Evolutionary conservation across 140 eudicot genomes (phyloP).

Genomic region (Bidens hawaiensis): DNA sequence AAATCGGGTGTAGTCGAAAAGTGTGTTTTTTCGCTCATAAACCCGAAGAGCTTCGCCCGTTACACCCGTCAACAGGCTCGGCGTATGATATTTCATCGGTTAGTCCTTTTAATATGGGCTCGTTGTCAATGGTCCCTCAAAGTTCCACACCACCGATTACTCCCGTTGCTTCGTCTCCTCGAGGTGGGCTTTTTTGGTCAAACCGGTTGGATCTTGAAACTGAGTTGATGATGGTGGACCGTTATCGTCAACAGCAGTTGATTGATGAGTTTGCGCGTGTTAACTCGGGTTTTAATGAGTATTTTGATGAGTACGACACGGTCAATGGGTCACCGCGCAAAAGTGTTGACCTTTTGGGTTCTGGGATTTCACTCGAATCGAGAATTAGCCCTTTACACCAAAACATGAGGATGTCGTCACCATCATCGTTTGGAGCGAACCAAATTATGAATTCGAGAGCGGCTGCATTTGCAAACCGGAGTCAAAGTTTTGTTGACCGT

Average conservation of each 20-base stretch:
- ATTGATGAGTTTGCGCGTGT: slow-evolving; percentile 36
- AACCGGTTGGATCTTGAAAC: slow-evolving; percentile 51
- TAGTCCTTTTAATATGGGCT: slow-evolving; percentile 57
- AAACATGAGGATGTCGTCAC: slow-evolving; percentile 46
- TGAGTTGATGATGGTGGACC: slow-evolving; percentile 40
- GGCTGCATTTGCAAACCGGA: slow-evolving; percentile 65
- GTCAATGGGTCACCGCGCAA: slow-evolving; percentile 25
- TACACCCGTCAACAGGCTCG: slow-evolving; percentile 79
- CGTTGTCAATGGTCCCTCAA: slow-evolving; percentile 49
- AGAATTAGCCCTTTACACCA: slow-evolving; percentile 43
- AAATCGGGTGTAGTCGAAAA: slow-evolving; percentile 51
- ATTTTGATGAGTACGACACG: slow-evolving; percentile 30
- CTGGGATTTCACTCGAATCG: slow-evolving; percentile 38
- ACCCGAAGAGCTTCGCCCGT: slow-evolving; percentile 74
- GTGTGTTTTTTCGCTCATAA: slow-evolving; percentile 92
- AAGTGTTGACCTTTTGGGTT: slow-evolving; percentile 48
- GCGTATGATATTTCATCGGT: slow-evolving; percentile 54
- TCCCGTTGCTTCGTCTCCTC: slow-evolving; percentile 51
- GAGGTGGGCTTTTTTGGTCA: slow-evolving; percentile 47
- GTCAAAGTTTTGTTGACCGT: slow-evolving; percentile 75
- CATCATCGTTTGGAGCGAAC: slow-evolving; percentile 41
- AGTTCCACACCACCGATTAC: slow-evolving; percentile 48
- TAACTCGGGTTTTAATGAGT: slow-evolving; percentile 26
- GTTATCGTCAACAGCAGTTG: slow-evolving; percentile 39
- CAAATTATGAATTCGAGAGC: slow-evolving; percentile 45